These are phyloP conservation scores for Cantharellus cinnabarinus DNA, from an alignment of 768 basidiomycete species.

Conservation along the genomic window DNA sequence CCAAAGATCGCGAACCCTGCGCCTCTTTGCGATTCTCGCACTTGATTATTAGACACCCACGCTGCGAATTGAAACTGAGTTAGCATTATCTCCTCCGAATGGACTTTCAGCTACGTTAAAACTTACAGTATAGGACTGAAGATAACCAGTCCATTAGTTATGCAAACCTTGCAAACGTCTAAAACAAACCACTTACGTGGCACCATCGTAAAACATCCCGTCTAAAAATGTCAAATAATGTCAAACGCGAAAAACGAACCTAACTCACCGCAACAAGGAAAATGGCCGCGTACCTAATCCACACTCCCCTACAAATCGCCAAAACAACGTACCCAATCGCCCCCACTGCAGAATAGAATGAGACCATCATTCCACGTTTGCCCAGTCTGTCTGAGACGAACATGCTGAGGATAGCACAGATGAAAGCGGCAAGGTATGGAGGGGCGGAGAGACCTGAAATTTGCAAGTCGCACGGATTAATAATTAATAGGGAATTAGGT, in stretches of 20 bases:
- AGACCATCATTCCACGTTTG: neutral
- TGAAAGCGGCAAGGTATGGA: neutral
- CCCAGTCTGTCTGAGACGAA: neutral
- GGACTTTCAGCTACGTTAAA: neutral
- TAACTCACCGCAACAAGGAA: neutral
- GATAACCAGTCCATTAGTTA: neutral
- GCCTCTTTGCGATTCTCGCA: neutral
- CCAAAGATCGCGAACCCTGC: neutral
- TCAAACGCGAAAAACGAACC: neutral
- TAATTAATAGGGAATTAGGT: neutral
- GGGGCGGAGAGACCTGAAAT: neutral
- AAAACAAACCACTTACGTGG: neutral
- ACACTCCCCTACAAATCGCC: neutral
- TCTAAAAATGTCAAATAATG: neutral
- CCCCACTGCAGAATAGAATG: neutral
- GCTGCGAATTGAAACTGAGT: neutral
- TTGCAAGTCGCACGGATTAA: neutral
- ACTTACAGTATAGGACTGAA: neutral
- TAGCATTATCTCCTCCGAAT: neutral
- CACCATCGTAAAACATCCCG: neutral
- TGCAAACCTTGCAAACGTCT: neutral
- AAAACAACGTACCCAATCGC: neutral
- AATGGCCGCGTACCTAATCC: neutral
- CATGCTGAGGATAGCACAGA: neutral
- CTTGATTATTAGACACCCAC: neutral